These are phyloP conservation scores for Maudiozyma turicensis DNA, from an alignment of 805 yeast genomes.

Conservation along the genomic window DNA sequence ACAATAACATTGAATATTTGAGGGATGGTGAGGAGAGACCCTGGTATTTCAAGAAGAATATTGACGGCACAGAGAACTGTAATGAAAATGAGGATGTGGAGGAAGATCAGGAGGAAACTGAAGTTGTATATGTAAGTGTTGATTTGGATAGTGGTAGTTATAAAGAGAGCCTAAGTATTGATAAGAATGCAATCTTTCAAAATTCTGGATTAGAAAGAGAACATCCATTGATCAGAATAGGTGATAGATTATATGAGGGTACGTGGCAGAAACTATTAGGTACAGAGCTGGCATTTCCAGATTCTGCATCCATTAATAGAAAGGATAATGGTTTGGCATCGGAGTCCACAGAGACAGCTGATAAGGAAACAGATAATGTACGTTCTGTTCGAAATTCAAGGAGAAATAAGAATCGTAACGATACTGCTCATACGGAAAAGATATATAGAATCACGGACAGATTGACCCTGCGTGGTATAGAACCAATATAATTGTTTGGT, in stretches of 20 bases:
- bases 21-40: conserved; percentile 83
- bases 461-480: conserved; percentile 16
- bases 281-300: conserved; percentile 44
- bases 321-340: conserved; percentile 1
- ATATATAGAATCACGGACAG: conserved; percentile 25
- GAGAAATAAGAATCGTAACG: conserved; percentile 2
- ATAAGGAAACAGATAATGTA: conserved; percentile 4
- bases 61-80: conserved; percentile 34
- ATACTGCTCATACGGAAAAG: conserved; percentile 13
- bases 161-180: conserved; percentile 24
- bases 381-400: not conserved
- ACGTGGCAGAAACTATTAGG: conserved; percentile 74
- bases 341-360: not conserved
- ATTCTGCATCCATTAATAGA: conserved; percentile 17
- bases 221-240: conserved; percentile 48
- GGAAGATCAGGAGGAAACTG: conserved; percentile 21
- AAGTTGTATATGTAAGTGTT: conserved; percentile 44
- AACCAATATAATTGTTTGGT: conserved; percentile 17
- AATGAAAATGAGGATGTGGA: conserved; percentile 35
- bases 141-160: conserved; percentile 37
- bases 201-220: conserved; percentile 46
- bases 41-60: conserved; percentile 74
- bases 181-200: conserved; percentile 38
- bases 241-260: conserved; percentile 57
- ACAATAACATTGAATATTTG: conserved; percentile 67